Base-by-base conservation (phyloP, 192 early-diverging fungal genomes). In the Coemansia aciculifera region DNA sequence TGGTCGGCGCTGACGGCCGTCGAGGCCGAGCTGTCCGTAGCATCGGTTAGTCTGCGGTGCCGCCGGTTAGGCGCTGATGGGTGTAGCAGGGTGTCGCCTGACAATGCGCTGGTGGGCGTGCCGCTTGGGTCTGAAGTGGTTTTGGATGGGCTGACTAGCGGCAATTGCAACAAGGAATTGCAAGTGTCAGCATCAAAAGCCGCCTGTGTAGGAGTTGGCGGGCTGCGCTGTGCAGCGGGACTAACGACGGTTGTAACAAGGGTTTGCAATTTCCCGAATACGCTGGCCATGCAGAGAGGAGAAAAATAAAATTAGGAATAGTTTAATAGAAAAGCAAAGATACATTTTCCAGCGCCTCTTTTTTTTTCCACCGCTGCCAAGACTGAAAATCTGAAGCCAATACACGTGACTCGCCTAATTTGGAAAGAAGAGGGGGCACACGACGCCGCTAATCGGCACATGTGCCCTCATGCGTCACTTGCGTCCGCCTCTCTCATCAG, bases 231-330 rank as follows among this genome's bases (percentile, higher is more conserved):
- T 24, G 52, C 39, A 3, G 59, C 3, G 5, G 62, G 52, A 57
- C 67, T 69, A 15, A 66, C 56, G 19, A 31, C 64, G 40, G 54
- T 70, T 57, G 65, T 61, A 37, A 77, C 70, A 17, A 77, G 67
- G 7, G 66, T 54, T 31, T 77, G 75, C 1, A 77, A 66, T 56
- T 71, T 77, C 37, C 57, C 75, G 15, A 77, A 64, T 6, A 77
- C 75, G 32, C 75, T 56, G 2, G 75, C 31, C 75, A 77, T 77
- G 29, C 27, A 54, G 19, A 21, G 24, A 5, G 34, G 5, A 36
- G 32, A 42, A 52, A 7, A 38, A 36, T n/a, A 48, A 40, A 61
- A 40, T 11, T 59, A 38, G 34, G 34, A 36, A 36, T 36, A 36
- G 34, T 8, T 36, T 36, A 36, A 27, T 27, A 27, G 27, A 27